Base-by-base conservation (phyloP, 495 filamentous ascomycete species). In the Lindgomyces ingoldianus region DNA sequence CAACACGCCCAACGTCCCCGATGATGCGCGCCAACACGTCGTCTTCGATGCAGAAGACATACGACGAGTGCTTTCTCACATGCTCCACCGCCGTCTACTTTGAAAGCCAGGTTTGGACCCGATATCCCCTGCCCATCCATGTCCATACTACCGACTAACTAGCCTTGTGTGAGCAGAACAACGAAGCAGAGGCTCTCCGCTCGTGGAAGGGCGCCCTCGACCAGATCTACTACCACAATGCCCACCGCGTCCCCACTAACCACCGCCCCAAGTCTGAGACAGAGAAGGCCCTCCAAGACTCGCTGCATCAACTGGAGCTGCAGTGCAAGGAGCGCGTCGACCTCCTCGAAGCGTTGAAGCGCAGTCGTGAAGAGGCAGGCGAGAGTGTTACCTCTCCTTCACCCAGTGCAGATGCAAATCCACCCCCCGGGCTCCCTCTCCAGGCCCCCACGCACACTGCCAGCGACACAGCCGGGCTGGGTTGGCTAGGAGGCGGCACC, bases 21-120 rank as follows among this genome's bases (percentile, higher is more conserved):
- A 91, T 89, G 89, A 90, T 93, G 84, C 89, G 90, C 78, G 88
- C 84, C 80, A 91, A 88, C 73, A 83, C 84, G 46, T 81, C 85
- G 65, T 87, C 91, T 74, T 86, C 87, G 57, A 81, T 97, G 74
- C 94, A 98, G 80, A 97, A 96, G 83, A 96, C 91, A 58, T 97
- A 97, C 78, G 92, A 98, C 79, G 91, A 97, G 71, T 91, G 89
- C 76, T 96, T 96, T 76, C 80, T 96, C 59, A 89, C 87, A 66
- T 96, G 91, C 75, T 96, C 92, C 1, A 98, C 92, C 10, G 94
- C 94, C 60, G 89, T 96, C 64, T 96, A 96, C 76, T 96, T 94
- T 74, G 92, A 97, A 74, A 87, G 87, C 70, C 89, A 96, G 83
- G 91, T 94, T 75, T 45, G 78, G 55, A 56, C 27, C 30, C 30